Evolutionary conservation across 352 stramenopile species (phyloP).

Genomic region (Phytophthora cactorum): DNA sequence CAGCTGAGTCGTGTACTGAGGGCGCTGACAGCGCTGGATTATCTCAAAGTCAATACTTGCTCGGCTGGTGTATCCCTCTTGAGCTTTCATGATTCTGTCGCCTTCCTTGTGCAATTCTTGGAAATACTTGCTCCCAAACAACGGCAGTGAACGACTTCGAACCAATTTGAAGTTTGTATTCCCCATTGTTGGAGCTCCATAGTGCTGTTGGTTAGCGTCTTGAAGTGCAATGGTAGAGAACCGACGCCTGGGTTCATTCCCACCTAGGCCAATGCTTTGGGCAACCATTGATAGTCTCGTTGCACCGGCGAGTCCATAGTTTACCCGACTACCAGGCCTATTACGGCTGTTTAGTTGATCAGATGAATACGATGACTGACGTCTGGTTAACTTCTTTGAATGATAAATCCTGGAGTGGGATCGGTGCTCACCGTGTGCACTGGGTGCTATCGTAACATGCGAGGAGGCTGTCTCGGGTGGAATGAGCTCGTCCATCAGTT

Average conservation of each 20-base stretch:
- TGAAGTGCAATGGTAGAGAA: conserved; percentile 10
- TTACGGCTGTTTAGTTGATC: neutral
- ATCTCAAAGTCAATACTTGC: conserved; percentile 63
- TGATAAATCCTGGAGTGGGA: conserved; percentile 10
- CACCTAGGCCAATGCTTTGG: conserved; percentile 12
- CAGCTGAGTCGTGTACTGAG: conserved; percentile 62
- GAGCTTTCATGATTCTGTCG: conserved; percentile 2
- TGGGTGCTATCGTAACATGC: neutral
- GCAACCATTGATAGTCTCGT: conserved; percentile 25
- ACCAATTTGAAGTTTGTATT: conserved; percentile 18
- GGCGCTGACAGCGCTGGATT: conserved; percentile 62
- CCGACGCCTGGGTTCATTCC: conserved; percentile 6
- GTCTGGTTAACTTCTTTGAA: conserved; percentile 6
- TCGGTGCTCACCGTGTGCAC: conserved; percentile 6
- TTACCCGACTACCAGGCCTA: neutral
- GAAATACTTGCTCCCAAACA: conserved; percentile 57
- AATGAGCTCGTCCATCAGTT: conserved; percentile 49
- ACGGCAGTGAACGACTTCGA: conserved; percentile 56
- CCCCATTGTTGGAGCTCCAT: too few species aligned
- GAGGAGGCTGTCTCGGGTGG: conserved; percentile 17
- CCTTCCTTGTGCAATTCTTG: conserved; percentile 12
- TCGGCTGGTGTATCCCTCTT: conserved; percentile 7
- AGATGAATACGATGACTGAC: conserved; percentile 11
- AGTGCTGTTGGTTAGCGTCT: neutral
- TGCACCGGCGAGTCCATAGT: conserved; percentile 2